Conservation (phyloP, 2,329 filamentous ascomycete species). For the Colletotrichum sp. region DNA sequence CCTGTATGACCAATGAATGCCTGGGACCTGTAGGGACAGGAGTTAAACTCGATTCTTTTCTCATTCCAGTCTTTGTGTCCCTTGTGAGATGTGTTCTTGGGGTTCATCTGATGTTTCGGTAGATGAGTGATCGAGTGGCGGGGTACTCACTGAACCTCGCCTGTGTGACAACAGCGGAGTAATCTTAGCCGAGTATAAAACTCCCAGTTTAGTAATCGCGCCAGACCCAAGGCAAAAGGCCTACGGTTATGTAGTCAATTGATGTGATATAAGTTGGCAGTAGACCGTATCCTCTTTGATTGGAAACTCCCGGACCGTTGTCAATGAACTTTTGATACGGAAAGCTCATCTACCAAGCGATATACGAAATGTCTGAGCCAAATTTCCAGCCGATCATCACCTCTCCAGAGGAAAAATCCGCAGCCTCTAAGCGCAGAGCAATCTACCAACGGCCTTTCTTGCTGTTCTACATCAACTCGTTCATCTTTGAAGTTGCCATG, state of each 20-base stretch:
- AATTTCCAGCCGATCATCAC: not conserved
- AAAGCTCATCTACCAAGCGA: not conserved
- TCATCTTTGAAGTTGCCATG: not conserved
- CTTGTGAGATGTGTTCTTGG: not conserved
- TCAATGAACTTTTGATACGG: not conserved
- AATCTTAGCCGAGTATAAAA: not conserved
- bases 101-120: not conserved
- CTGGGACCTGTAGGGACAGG: not conserved
- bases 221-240: not conserved
- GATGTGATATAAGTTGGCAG: not conserved
- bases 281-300: not conserved
- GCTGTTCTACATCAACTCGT: not conserved
- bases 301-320: too few species aligned
- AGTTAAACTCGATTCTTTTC: rapidly evolving
- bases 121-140: not conserved
- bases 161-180: not conserved
- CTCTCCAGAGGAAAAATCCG: not conserved
- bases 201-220: not conserved
- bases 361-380: not conserved
- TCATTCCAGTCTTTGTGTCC: rapidly evolving
- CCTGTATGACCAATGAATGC: not conserved
- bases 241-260: not conserved
- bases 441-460: not conserved
- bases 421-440: not conserved
- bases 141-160: not conserved